Evolutionary conservation across 2,329 filamentous ascomycete species (phyloP).

Genomic region (Phyllosticta paracitricarpa): DNA sequence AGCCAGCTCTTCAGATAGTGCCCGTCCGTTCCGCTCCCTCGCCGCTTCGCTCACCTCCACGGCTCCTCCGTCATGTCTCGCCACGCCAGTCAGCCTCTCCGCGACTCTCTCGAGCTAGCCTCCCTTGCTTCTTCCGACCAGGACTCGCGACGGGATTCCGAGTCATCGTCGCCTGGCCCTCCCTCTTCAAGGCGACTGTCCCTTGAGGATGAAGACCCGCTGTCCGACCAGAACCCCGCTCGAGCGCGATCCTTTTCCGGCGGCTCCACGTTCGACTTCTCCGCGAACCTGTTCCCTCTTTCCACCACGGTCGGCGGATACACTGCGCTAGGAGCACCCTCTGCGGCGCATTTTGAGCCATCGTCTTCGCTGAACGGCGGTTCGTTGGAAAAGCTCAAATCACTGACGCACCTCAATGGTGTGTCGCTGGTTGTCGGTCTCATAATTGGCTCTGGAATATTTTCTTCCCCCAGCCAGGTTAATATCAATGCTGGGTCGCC

Average conservation of each 20-base stretch:
- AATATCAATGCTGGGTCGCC: slow-evolving; percentile 86
- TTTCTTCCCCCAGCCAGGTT: slow-evolving; percentile 87
- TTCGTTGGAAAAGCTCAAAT: slow-evolving; percentile 92
- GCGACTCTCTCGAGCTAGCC: slow-evolving; percentile 93
- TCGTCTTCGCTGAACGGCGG: slow-evolving; percentile 55
- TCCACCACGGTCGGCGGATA: slow-evolving; percentile 72
- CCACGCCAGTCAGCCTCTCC: slow-evolving; percentile 37
- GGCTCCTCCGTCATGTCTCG: slow-evolving; percentile 25
- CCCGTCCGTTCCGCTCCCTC: background rate
- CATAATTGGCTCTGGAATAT: slow-evolving; percentile 94
- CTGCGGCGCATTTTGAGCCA: slow-evolving; percentile 44
- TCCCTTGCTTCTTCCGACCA: slow-evolving; percentile 81
- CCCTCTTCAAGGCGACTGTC: slow-evolving; percentile 89
- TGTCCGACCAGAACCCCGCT: slow-evolving; percentile 47
- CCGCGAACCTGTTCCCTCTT: slow-evolving; percentile 83
- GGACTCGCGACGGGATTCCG: slow-evolving; percentile 54
- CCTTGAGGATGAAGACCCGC: slow-evolving; percentile 74
- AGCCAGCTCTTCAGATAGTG: slow-evolving; percentile 4
- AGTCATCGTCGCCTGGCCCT: slow-evolving; percentile 72
- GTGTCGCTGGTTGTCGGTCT: slow-evolving; percentile 82
- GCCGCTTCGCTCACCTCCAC: background rate
- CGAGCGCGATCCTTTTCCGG: slow-evolving; percentile 73
- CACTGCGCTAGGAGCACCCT: slow-evolving; percentile 72
- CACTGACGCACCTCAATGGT: slow-evolving; percentile 87
- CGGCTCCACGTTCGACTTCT: slow-evolving; percentile 90